phyloP scores from a whole-genome alignment of 1,284 basidiomycete species.

The Cryptococcus amylolentus region DNA sequence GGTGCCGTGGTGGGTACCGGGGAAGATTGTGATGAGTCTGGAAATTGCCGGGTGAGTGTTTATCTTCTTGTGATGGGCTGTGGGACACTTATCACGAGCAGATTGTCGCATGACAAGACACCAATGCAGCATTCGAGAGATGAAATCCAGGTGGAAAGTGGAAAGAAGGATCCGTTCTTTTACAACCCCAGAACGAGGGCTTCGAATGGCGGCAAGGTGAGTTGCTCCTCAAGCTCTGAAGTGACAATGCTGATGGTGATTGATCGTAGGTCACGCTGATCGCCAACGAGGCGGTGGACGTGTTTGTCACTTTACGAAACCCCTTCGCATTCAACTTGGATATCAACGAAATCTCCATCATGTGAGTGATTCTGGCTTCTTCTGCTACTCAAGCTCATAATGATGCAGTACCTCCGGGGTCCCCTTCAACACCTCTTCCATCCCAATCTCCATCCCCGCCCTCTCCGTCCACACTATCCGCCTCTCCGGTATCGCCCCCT shows the following conservation, averaged over 20 bases:
- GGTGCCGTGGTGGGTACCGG: slow-evolving; percentile 76
- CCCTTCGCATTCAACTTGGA: slow-evolving; percentile 88
- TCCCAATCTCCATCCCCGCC: slow-evolving; percentile 64
- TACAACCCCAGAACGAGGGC: slow-evolving; percentile 72
- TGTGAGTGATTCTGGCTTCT: slow-evolving; percentile 55
- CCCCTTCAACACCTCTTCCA: slow-evolving; percentile 63
- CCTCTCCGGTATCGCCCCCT: slow-evolving; percentile 64
- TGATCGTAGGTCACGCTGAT: slow-evolving; percentile 62
- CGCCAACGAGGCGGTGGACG: slow-evolving; percentile 75
- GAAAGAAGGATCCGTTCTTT: slow-evolving; percentile 69
- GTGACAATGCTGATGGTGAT: slow-evolving; percentile 15
- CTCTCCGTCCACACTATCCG: slow-evolving; percentile 69
- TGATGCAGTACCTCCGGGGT: slow-evolving; percentile 71
- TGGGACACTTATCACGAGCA: slow-evolving; percentile 35
- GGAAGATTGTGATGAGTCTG: slow-evolving; percentile 72
- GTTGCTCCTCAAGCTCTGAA: slow-evolving; percentile 11
- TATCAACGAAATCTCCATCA: slow-evolving; percentile 71
- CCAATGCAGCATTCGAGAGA: slow-evolving; percentile 63
- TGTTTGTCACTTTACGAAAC: slow-evolving; percentile 81
- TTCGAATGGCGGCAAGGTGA: slow-evolving; percentile 59
- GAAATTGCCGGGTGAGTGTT: slow-evolving; percentile 65
- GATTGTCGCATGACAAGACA: slow-evolving; percentile 66
- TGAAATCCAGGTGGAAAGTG: slow-evolving; percentile 25
- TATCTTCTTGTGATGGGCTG: slow-evolving; percentile 4
- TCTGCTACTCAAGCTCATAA: slow-evolving; percentile 3